Evolutionary conservation across 805 yeast genomes (phyloP), one percentile per base, ranked within the genome.

Genomic region (Candida alai): DNA sequence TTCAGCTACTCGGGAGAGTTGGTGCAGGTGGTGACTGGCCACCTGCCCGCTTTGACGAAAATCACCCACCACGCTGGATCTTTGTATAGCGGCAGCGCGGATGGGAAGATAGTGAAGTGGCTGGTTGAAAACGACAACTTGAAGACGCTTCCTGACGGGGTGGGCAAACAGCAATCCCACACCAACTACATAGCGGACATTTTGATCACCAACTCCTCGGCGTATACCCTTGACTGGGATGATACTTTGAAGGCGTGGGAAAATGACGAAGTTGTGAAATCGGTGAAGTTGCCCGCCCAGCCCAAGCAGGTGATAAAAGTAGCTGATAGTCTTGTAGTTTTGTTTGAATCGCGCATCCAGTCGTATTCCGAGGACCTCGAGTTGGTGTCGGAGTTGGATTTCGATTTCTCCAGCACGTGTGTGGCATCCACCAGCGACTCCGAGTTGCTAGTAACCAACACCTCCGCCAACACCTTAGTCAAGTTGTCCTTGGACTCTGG

Each of bases 161-260:
- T 6, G 2, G 16, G 30, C 4, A 54, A 44, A 18, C 24, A 41
- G 11, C 52, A 57, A 2, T 60, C 62, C 2, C 97, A 89, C 56
- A 52, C 73, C 1, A 87, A 88, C 44, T 72, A 81, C 42, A 72
- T 90, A 28, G 77, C 75, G 21, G 78, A 80, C 2, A 70, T 74
- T 12, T 41, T 56, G 12, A 35, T 23, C 45, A 17, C 49, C 45
- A 49, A 51, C 9, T 56, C 52, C 1, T 49, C 56, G 1, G 34
- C 60, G 5, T 48, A 76, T 13, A 68, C 87, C n/a, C 66, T 77
- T 14, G 94, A 89, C 3, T 93, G 97, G 97, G 98, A 90, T 58
- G 95, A 86, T 51, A 75, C 75, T 10, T 48, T 88, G 29, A 75
- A 73, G 49, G 27, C 52, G 11, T 60, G 69, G 67, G 39, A 48